These are phyloP conservation scores for Suaeda aralocaspica DNA, from an alignment of 148 eudicot species.

Conservation along the genomic window DNA sequence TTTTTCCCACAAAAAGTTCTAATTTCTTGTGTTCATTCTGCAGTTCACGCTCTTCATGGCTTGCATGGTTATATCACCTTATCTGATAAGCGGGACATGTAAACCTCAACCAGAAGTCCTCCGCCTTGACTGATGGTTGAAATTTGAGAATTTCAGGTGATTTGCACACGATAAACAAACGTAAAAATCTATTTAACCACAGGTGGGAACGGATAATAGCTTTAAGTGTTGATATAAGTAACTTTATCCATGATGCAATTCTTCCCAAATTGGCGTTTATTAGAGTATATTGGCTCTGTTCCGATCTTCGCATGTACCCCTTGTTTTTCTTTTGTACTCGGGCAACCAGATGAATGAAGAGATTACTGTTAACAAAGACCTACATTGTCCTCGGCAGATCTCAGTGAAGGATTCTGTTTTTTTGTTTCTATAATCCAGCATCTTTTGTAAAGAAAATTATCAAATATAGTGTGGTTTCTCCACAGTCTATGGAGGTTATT, in stretches of 20 bases:
- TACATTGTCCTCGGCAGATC: slow-evolving; percentile 1
- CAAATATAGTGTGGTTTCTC: slow-evolving; percentile 5
- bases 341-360: not conserved
- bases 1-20: not conserved
- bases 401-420: not conserved
- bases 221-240: slow-evolving; percentile 22
- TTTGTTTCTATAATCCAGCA: slow-evolving; percentile 4
- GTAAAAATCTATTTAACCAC: not conserved
- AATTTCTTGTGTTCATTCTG: slow-evolving; percentile 9
- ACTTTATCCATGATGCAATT: slow-evolving; percentile 23
- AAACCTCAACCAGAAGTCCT: slow-evolving; percentile 45
- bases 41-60: slow-evolving; percentile 93
- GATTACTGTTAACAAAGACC: not conserved
- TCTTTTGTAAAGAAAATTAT: slow-evolving; percentile 12
- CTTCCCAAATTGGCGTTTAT: slow-evolving; percentile 22
- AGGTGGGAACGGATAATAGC: not conserved
- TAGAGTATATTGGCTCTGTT: slow-evolving; percentile 5
- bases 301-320: slow-evolving; percentile 16
- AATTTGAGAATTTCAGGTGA: slow-evolving; percentile 10
- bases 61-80: slow-evolving; percentile 64
- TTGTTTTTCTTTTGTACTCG: slow-evolving; percentile 11
- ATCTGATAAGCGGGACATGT: slow-evolving; percentile 47
- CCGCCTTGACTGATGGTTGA: slow-evolving; percentile 51
- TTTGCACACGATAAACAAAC: slow-evolving; percentile 15
- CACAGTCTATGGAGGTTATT: not conserved